A percentile compares a stretch with the other conserved stretches of the same genome.
These are phyloP conservation scores for Tulasnella sp. DNA, from an alignment of 768 basidiomycete species.

Conservation along the genomic window DNA sequence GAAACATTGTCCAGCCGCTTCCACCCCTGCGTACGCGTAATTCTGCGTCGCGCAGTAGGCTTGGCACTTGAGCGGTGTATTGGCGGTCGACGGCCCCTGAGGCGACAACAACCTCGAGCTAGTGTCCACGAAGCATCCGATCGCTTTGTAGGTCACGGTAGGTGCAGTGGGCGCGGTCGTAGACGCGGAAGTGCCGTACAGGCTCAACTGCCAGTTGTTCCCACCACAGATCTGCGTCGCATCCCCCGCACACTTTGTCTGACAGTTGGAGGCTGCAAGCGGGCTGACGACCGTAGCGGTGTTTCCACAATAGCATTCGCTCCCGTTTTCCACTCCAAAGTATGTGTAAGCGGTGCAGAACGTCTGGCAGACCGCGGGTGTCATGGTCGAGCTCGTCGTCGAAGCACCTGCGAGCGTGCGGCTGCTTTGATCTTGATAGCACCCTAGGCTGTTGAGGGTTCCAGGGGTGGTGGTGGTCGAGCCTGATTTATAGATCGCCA, in stretches of 20 bases:
- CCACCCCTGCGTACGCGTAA: not conserved
- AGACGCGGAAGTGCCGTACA: not conserved
- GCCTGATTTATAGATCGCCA: not conserved
- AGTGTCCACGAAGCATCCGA: too few species aligned
- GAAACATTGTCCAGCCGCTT: not conserved
- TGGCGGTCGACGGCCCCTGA: too few species aligned
- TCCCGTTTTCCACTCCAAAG: not conserved
- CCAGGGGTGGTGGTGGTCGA: not conserved
- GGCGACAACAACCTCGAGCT: too few species aligned
- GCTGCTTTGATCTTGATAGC: conserved; percentile 5
- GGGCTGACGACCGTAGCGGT: not conserved
- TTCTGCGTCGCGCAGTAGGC: too few species aligned
- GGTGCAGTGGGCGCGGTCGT: not conserved
- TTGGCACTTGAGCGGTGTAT: too few species aligned
- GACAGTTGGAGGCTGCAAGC: not conserved
- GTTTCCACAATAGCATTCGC: conserved; percentile 14
- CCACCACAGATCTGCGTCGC: conserved; percentile 16
- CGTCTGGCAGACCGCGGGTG: not conserved
- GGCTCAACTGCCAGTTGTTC: not conserved
- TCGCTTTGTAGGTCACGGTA: too few species aligned
- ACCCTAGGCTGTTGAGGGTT: not conserved
- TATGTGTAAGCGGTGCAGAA: not conserved
- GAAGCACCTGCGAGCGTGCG: not conserved
- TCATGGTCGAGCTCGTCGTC: not conserved
- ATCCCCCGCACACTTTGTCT: conserved; percentile 6